phyloP scores from a whole-genome alignment of 2,329 filamentous ascomycete species.

The Chaetomiaceae sp. region DNA sequence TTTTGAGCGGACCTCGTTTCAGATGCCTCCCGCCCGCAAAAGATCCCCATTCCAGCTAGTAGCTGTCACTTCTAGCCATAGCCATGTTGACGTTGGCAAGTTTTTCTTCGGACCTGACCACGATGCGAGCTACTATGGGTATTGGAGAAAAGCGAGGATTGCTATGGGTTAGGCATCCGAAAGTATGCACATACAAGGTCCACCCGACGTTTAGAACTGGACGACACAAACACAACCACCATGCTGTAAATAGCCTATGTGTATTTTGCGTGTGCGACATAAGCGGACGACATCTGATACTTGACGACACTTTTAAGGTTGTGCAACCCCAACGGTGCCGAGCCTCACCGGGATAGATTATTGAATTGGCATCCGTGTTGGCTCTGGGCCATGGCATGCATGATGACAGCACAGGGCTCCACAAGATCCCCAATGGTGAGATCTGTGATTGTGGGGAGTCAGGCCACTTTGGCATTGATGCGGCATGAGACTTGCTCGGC shows the following conservation, averaged over 20 bases:
- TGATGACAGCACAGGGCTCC: constrained; percentile 1
- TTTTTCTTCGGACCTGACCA: too few relatives aligned
- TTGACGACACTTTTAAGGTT: neutral
- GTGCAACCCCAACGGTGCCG: neutral
- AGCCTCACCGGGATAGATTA: neutral
- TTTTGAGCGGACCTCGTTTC: neutral
- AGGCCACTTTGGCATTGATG: constrained; percentile 7
- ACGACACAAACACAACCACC: neutral
- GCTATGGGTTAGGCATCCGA: too few relatives aligned
- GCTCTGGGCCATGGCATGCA: neutral
- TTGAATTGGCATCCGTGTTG: too few relatives aligned
- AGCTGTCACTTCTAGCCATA: neutral
- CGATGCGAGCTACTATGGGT: too few relatives aligned
- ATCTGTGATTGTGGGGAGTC: constrained; percentile 5
- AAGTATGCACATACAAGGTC: too few relatives aligned
- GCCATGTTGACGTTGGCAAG: too few relatives aligned
- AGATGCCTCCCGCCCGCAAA: neutral
- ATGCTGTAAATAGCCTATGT: neutral
- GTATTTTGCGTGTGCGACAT: neutral
- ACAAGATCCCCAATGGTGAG: constrained; percentile 4
- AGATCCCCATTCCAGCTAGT: neutral
- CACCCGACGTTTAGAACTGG: too few relatives aligned
- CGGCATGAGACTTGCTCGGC: neutral
- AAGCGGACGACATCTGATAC: neutral
- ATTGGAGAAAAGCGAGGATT: too few relatives aligned